Base-by-base conservation (phyloP, 164 flowering plant species). In the Buxus sempervirens region DNA sequence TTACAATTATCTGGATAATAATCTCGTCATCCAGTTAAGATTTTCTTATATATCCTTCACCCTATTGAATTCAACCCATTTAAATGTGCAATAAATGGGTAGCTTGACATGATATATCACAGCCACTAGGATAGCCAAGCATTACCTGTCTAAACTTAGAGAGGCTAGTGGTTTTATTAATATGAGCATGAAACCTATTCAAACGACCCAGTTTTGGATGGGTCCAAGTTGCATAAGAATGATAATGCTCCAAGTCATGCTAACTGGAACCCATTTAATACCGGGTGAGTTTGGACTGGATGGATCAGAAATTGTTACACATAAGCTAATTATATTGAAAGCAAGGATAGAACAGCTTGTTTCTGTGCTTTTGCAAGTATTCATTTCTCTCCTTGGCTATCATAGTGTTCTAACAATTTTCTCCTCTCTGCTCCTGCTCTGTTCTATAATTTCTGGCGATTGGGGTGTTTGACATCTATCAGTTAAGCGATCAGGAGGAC, bases 401-500 rank as follows among this genome's bases (percentile, higher is more conserved):
- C 15, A 12, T 45, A 48, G 10, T 66, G 65, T 23, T 32, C 56
- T 69, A 32, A 54, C 26, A 41, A 28, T 65, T 24, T 56, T 21
- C 24, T 63, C 58, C 24, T 55, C 49, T 58, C 32, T 1, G 49
- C 32, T 54, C 28, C 57, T 24, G 19, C 32, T 21, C 38, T 63
- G 4, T 70, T 77, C 41, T 63, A 28, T 58, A 54, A 36, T 26
- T 42, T 58, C 72, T 69, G 51, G 18, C 65, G 67, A 60, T 12
- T 69, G 55, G 51, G 62, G 63, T 65, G 64, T 62, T 61, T 64
- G 32, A 15, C 53, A 27, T 69, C 32, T 41, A 70, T 51, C 60
- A 91, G 97, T 81, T 91, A 62, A 89, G 96, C 53, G 90, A 88
- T 65, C 95, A 91, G 76, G 97, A 89, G 81, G 97, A 91, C 78